phyloP scores from a whole-genome alignment of 1,284 basidiomycete species.

The Fomitopsis schrenkii region DNA sequence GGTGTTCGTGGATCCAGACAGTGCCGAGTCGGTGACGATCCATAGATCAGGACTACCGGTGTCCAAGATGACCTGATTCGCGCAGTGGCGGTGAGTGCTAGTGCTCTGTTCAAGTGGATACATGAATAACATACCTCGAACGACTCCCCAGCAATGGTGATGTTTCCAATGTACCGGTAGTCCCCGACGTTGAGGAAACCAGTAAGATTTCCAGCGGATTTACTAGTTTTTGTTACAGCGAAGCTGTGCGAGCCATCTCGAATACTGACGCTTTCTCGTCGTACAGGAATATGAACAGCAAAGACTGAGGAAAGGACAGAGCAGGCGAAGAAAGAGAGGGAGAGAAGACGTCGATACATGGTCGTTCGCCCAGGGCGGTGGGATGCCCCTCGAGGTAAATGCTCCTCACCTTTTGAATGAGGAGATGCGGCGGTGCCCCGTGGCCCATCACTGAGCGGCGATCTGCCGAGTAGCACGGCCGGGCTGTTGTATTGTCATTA shows the following conservation, averaged over 20 bases:
- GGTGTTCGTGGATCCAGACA: slow-evolving; percentile 1
- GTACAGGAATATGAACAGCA: background rate
- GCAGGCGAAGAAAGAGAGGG: background rate
- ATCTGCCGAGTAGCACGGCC: background rate
- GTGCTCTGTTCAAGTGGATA: background rate
- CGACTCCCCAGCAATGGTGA: background rate
- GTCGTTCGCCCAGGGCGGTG: slow-evolving; percentile 1
- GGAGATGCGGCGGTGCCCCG: background rate
- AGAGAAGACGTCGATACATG: background rate
- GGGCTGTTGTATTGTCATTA: background rate
- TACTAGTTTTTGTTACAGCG: background rate
- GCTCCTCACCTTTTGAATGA: background rate
- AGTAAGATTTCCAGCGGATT: background rate
- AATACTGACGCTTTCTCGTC: background rate
- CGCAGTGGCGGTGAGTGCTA: background rate
- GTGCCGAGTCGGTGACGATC: background rate
- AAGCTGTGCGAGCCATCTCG: background rate
- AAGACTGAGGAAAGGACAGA: background rate
- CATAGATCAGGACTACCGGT: slow-evolving; percentile 8
- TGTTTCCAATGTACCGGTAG: slow-evolving; percentile 4
- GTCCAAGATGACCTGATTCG: slow-evolving; percentile 6
- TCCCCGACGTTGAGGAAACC: slow-evolving; percentile 2
- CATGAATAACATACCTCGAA: background rate
- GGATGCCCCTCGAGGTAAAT: background rate
- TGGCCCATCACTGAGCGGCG: background rate